Percentiles rank a stretch among this genome's conserved stretches.
These are phyloP conservation scores for Yamadazyma laniorum DNA, from an alignment of 805 yeast genomes.

Conservation along the genomic window DNA sequence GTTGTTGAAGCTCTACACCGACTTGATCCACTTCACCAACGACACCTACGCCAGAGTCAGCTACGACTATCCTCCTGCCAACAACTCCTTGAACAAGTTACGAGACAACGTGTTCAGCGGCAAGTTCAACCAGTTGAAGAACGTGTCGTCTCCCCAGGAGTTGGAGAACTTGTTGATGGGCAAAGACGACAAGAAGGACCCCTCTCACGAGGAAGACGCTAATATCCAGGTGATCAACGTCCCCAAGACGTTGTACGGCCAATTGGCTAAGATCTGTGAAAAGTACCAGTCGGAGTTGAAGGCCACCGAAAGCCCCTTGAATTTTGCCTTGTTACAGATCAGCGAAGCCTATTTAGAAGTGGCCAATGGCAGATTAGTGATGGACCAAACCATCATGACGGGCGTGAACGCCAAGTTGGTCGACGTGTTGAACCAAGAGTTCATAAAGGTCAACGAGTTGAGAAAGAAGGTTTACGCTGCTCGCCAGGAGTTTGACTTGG, in stretches of 20 bases:
- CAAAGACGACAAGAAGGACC: conserved; percentile 14
- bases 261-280: conserved; percentile 56
- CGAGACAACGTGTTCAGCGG: conserved; percentile 57
- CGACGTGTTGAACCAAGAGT: conserved; percentile 52
- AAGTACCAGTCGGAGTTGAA: conserved; percentile 46
- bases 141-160: conserved; percentile 65
- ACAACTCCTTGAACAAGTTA: conserved; percentile 47
- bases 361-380: conserved; percentile 67
- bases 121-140: conserved; percentile 58
- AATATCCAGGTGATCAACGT: conserved; percentile 37
- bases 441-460: conserved; percentile 56
- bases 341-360: conserved; percentile 59
- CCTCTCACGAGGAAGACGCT: conserved; percentile 12
- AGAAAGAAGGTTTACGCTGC: conserved; percentile 70
- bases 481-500: conserved; percentile 66
- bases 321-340: conserved; percentile 52
- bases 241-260: conserved; percentile 75
- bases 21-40: conserved; percentile 39
- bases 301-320: conserved; percentile 46
- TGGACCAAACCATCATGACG: conserved; percentile 60
- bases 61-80: conserved; percentile 78
- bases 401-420: conserved; percentile 60
- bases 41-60: conserved; percentile 70
- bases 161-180: conserved; percentile 56
- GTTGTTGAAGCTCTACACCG: conserved; percentile 57